Evolutionary conservation across 1,284 basidiomycete genomes (phyloP).

Genomic region (Pascua guehoae): DNA sequence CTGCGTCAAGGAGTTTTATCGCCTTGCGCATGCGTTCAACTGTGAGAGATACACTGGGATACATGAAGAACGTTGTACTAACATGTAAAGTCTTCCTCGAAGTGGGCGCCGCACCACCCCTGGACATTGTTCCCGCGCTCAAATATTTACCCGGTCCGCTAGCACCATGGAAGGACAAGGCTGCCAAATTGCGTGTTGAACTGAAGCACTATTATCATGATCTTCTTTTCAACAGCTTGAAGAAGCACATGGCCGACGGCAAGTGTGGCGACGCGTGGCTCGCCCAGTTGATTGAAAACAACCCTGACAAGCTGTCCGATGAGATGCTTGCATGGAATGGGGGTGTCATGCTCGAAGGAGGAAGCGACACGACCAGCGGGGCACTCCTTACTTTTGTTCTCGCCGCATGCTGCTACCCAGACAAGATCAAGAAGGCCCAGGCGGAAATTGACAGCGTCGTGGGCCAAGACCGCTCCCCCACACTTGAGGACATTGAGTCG

Average conservation of each 20-base stretch:
- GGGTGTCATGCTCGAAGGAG: conserved; percentile 12
- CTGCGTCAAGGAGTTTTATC: conserved; percentile 12
- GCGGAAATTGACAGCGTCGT: conserved; percentile 7
- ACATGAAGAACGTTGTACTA: neutral
- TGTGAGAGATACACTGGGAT: neutral
- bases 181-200: conserved; percentile 2
- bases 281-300: conserved; percentile 1
- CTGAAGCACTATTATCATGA: conserved; percentile 8
- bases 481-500: conserved; percentile 3
- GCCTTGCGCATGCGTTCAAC: conserved; percentile 11
- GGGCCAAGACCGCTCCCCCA: conserved; percentile 5
- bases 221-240: conserved; percentile 3
- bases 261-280: conserved; percentile 7
- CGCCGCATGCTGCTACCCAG: conserved; percentile 7
- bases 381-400: conserved; percentile 7
- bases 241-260: conserved; percentile 4
- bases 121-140: conserved; percentile 9
- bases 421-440: conserved; percentile 4
- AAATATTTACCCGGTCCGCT: conserved; percentile 9
- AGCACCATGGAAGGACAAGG: conserved; percentile 11
- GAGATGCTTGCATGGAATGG: conserved; percentile 10
- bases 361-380: conserved; percentile 8
- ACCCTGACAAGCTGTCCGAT: conserved; percentile 5
- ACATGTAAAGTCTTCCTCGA: conserved; percentile 8
- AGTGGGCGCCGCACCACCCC: conserved; percentile 7